Conservation (phyloP, 495 filamentous ascomycete species). For the Hypoxylon trugodes region DNA sequence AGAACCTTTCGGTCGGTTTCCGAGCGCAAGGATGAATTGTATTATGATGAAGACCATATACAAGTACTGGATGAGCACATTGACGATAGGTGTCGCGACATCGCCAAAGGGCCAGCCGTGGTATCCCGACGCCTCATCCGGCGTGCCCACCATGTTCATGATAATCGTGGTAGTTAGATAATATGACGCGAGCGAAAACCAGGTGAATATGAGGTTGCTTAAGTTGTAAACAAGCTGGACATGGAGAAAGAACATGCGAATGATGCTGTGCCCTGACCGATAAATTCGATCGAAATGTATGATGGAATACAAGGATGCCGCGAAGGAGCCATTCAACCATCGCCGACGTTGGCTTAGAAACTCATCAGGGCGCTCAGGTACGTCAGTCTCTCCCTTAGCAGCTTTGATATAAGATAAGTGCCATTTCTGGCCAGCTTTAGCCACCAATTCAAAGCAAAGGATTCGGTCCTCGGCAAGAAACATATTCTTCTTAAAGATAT, state of each 20-base stretch:
- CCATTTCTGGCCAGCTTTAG: conserved; percentile 98
- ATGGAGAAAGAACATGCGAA: conserved; percentile 99
- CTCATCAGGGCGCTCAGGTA: conserved; percentile 94
- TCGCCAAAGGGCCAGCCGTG: conserved; percentile 84
- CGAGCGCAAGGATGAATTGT: conserved; percentile 96
- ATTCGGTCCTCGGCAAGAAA: conserved; percentile 99
- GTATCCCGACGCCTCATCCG: conserved; percentile 56
- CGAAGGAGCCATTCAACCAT: conserved; percentile 99
- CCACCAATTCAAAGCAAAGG: conserved; percentile 97
- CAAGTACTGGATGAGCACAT: conserved; percentile 88
- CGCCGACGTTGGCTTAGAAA: conserved; percentile 97
- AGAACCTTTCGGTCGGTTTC: conserved; percentile 96
- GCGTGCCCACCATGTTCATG: conserved; percentile 91
- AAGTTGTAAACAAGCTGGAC: conserved; percentile 96
- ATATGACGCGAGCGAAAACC: conserved; percentile 94
- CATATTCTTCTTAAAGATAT: conserved; percentile 99
- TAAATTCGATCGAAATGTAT: conserved; percentile 99
- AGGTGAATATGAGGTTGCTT: conserved; percentile 86
- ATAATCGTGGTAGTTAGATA: conserved; percentile 97
- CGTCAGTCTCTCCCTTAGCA: conserved; percentile 97
- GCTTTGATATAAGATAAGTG: conserved; percentile 98
- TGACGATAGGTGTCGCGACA: conserved; percentile 83
- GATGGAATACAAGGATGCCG: conserved; percentile 93
- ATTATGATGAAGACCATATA: conserved; percentile 91
- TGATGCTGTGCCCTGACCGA: conserved; percentile 93